These are phyloP conservation scores for Ophiostoma pallidulum DNA, from an alignment of 2,329 filamentous ascomycete genomes.

Conservation along the genomic window DNA sequence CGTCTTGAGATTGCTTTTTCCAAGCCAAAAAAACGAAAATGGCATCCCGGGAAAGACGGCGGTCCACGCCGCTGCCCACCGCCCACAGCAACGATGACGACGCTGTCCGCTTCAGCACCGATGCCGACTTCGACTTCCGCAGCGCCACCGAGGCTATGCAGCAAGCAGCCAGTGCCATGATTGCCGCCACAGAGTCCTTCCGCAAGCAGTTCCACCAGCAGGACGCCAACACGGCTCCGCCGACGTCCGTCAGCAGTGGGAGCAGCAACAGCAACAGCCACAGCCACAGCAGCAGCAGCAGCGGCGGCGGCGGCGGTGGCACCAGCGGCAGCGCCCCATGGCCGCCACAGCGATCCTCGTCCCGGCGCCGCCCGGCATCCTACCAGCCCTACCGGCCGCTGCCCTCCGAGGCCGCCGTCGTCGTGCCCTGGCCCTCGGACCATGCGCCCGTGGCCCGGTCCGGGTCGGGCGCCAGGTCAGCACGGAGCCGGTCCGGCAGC, in stretches of 20 bases:
- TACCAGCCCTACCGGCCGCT: conserved; percentile 17
- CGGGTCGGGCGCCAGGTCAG: not conserved
- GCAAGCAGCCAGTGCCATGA: conserved; percentile 24
- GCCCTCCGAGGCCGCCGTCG: not conserved
- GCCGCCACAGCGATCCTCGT: not conserved
- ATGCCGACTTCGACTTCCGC: conserved; percentile 17
- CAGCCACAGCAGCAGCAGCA: not conserved
- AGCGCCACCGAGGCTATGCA: conserved; percentile 24
- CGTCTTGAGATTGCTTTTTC: too few species aligned
- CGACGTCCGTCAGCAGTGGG: not conserved
- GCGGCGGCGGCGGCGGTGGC: not conserved
- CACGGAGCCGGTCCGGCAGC: not conserved
- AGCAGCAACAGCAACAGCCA: not conserved
- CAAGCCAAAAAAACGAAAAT: not conserved
- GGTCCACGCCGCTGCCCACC: conserved; percentile 10
- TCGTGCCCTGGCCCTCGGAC: not conserved
- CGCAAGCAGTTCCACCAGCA: conserved; percentile 18
- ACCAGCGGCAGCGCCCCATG: not conserved
- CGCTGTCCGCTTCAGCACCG: conserved; percentile 10
- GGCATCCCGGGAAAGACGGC: conserved; percentile 9
- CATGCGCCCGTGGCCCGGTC: not conserved
- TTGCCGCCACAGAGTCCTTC: conserved; percentile 23
- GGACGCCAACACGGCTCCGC: not conserved
- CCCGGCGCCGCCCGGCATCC: conserved; percentile 10
- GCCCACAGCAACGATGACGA: too few species aligned